phyloP scores from a whole-genome alignment of 106 monocot species.

The Triglochin maritima region DNA sequence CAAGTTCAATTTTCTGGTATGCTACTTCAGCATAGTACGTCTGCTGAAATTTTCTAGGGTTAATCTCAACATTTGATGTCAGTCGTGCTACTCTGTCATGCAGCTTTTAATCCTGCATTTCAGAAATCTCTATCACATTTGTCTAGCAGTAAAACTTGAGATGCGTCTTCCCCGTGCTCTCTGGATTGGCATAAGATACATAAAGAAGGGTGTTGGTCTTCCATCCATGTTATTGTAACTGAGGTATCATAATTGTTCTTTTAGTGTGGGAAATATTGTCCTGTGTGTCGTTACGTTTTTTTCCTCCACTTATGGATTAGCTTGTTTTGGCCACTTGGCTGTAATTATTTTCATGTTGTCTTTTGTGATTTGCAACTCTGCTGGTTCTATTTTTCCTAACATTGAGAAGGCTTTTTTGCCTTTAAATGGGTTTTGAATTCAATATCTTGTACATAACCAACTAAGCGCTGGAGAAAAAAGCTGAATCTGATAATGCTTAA shows the following conservation, averaged over 20 bases:
- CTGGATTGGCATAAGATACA: not conserved
- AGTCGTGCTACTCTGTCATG: not conserved
- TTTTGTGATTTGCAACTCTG: too few relatives aligned
- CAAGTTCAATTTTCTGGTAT: not conserved
- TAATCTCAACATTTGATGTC: too few relatives aligned
- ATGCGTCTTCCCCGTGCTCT: not conserved
- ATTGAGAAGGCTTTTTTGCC: too few relatives aligned
- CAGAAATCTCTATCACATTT: too few relatives aligned
- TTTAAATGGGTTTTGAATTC: too few relatives aligned
- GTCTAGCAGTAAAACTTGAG: not conserved
- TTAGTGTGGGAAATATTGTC: not conserved
- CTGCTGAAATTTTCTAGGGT: not conserved
- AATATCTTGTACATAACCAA: too few relatives aligned
- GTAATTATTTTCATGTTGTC: too few relatives aligned
- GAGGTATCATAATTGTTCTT: not conserved
- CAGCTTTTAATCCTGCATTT: not conserved
- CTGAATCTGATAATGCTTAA: too few relatives aligned
- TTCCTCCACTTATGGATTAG: not conserved
- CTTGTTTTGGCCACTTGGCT: too few relatives aligned
- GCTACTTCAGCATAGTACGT: not conserved
- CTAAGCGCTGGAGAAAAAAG: too few relatives aligned
- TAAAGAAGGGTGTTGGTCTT: not conserved
- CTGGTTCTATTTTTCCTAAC: too few relatives aligned
- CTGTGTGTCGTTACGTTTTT: not conserved
- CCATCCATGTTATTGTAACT: slow-evolving; percentile 2